A percentile compares a stretch with the other conserved stretches of the same genome.
Conservation (phyloP, 129 eudicot species). For the Glebionis coronaria region DNA sequence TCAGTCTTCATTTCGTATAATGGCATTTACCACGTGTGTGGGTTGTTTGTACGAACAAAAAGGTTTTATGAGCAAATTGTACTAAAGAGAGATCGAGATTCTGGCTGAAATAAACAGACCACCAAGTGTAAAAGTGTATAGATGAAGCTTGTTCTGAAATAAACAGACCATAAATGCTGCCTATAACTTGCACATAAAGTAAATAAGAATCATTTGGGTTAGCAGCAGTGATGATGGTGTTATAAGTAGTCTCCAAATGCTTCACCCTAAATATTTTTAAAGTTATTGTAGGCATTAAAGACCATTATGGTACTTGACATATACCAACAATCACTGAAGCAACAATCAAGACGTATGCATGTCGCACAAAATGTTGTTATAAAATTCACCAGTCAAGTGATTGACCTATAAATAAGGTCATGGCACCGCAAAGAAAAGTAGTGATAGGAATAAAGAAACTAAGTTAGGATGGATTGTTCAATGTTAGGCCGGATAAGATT, state of each 20-base stretch:
- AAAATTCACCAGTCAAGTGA: no score
- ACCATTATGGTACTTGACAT: conserved; percentile 90
- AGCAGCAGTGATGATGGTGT: conserved; percentile 74
- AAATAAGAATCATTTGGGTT: conserved; percentile 80
- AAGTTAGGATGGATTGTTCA: no score
- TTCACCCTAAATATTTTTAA: conserved; percentile 77
- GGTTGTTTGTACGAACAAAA: conserved; percentile 58
- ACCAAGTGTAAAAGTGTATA: no score
- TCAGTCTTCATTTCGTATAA: conserved; percentile 50
- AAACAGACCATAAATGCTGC: conserved; percentile 59
- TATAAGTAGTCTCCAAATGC: conserved; percentile 91
- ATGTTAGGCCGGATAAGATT: no score
- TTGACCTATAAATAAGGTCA: no score
- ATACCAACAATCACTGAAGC: conserved; percentile 75
- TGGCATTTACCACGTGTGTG: conserved; percentile 48
- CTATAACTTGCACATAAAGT: conserved; percentile 69
- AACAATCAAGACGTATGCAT: no score
- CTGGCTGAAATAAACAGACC: conserved; percentile 9
- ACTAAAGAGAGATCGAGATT: conserved; percentile 29
- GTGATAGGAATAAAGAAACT: no score
- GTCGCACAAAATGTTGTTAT: no score
- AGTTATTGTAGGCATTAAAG: conserved; percentile 86
- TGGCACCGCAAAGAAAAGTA: no score
- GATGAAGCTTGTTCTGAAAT: conserved; percentile 30
- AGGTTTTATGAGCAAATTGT: conserved; percentile 42